Evolutionary conservation across 2,329 filamentous ascomycete species (phyloP), one percentile per base, ranked within the genome.

Genomic region (Leptographium galeiforme): DNA sequence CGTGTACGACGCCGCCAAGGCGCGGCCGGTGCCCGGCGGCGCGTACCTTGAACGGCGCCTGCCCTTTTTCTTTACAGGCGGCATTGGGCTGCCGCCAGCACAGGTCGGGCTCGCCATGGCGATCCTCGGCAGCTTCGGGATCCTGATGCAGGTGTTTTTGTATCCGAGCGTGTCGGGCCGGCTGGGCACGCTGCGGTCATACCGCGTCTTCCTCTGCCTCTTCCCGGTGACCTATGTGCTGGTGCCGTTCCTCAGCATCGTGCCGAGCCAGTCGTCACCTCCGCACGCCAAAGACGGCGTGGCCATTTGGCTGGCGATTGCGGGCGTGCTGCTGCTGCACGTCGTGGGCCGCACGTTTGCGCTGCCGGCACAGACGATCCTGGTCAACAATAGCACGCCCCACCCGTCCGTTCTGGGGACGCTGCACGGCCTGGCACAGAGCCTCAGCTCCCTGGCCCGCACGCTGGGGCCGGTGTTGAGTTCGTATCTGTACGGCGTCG

Each of bases 51-150:
- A 57, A 1, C 65, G 70, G 53, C 59, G 66, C 57, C 66, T 77
- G 54, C 74, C 81, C 0, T 79, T 85, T 61, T 67, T 75, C 57
- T 89, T 89, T 62, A 81, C 82, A 0, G 86, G 87, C 33, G 88
- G 88, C 2, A 72, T 93, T 0, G 85, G 85, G n/a, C 75, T 93
- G 51, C 78, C 79, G 0, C 82, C 86, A 0, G 74, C 77, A 1
- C 77, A 79, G 2, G 84, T 93, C 36, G 87, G 87, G n/a, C 69
- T 87, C 45, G 85, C 85, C 6, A 89, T 90, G 70, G 82, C 87
- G 2, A 82, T 86, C 51, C 76, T 93, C 16, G 88, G 87, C 10
- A 68, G 79, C 49, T 81, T 91, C 45, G 88, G 88, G n/a, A 84
- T 93, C 40, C 69, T 74, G 0, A 71, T 93, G 47, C 85, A 89